Base-by-base conservation (phyloP, 805 yeast genomes). In the Groenewaldozyma tartarivorans region DNA sequence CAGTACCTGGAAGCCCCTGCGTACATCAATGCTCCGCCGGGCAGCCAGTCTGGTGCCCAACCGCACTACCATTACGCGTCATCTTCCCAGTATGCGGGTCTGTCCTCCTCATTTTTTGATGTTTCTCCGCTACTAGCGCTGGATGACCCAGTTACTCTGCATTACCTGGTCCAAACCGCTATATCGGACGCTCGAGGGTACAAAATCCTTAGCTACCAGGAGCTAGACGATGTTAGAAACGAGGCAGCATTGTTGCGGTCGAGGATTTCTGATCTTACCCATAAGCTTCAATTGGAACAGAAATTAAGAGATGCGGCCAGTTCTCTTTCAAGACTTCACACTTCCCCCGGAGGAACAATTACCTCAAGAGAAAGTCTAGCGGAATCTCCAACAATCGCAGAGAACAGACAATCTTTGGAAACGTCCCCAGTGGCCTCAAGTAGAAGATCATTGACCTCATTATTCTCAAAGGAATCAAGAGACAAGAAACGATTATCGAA, bases 271-370 rank as follows among this genome's bases (percentile, higher is more conserved):
- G 54, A 54, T 18, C 33, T 48, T 15, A 17, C 38, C 15, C 47
- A 45, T 34, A 42, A 50, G 34, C 41, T 54, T 20, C 39, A 36
- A 31, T 44, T 54, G 48, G 55, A 54, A 35, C 19, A 15, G 29
- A 54, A 53, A 40, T 41, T 54, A 33, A 40, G 49, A 13, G 55
- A 53, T 19, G 57, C 57, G 4, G 54, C 57, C 3, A 30, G 45
- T 7, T 43, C 50, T 5, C 36, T 54, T 4, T 44, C 48, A 29
- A 45, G 48, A 22, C 49, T 53, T 6, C 53, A 45, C 22, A 30
- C 32, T 20, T n/a, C 30, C 6, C 30, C 39, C 4, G 21, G 22
- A 21, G 11, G 42, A 2, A 20, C 39, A 11, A 15, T 35, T 19
- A 15, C 36, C 5, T 37, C 50, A 2, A 20, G 30, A 22, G n/a